Evolutionary conservation across 2,329 filamentous ascomycete species (phyloP).

Genomic region (Xylaria sp.): DNA sequence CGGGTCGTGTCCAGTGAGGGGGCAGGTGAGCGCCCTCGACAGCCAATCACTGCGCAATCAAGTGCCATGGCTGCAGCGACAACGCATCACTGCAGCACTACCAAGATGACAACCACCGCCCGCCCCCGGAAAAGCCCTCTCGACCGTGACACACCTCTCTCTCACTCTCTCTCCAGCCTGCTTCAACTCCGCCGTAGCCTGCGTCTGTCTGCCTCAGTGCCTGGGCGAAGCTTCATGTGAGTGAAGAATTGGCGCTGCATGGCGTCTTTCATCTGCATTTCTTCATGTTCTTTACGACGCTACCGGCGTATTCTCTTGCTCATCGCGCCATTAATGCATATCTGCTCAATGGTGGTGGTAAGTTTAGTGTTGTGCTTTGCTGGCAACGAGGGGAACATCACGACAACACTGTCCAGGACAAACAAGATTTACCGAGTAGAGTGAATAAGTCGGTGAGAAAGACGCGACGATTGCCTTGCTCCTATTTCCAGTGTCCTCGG

Average conservation of each 20-base stretch:
- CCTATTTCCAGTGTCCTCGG: conserved; percentile 15
- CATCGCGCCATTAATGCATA: conserved; percentile 23
- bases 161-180: not conserved
- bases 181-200: conserved; percentile 13
- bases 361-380: conserved; percentile 32
- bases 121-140: conserved; percentile 21
- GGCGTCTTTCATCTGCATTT: conserved; percentile 30
- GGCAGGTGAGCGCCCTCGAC: conserved; percentile 48
- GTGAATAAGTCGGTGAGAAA: conserved; percentile 24
- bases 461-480: conserved; percentile 12
- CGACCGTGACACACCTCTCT: conserved; percentile 31
- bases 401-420: not conserved
- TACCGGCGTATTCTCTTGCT: conserved; percentile 21
- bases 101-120: conserved; percentile 20
- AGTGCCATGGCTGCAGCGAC: conserved; percentile 58
- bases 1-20: conserved; percentile 44
- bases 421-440: conserved; percentile 1
- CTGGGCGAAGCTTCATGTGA: conserved; percentile 17
- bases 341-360: conserved; percentile 18
- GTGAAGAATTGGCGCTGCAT: conserved; percentile 13
- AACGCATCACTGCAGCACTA: conserved; percentile 55
- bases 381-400: conserved; percentile 32
- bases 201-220: conserved; percentile 5
- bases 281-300: conserved; percentile 16
- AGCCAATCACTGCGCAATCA: conserved; percentile 60